Percentiles rank a stretch among this genome's conserved stretches.
These are phyloP conservation scores for Litsea cubeba DNA, from an alignment of 164 flowering plant species.

Conservation along the genomic window DNA sequence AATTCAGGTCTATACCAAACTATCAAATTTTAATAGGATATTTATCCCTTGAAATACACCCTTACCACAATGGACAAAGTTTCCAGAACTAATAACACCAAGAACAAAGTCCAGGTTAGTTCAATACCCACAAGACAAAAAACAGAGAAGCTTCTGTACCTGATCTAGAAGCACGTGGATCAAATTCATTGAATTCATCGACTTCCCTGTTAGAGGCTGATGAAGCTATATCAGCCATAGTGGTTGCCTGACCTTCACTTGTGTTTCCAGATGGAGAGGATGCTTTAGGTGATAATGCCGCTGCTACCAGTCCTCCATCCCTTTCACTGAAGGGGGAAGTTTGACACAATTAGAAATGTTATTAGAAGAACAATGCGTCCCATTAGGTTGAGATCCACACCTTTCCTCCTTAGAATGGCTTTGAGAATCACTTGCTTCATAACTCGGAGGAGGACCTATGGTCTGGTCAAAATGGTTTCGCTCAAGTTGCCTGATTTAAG, in stretches of 20 bases:
- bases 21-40: no score
- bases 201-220: conserved; percentile 36
- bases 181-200: conserved; percentile 61
- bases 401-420: conserved; percentile 64
- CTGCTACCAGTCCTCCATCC: conserved; percentile 48
- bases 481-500: conserved; percentile 25
- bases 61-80: no score
- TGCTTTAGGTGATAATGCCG: conserved; percentile 38
- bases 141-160: conserved; percentile 31
- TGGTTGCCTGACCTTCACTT: conserved; percentile 28
- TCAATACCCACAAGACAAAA: no score
- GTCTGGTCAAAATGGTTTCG: conserved; percentile 74
- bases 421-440: conserved; percentile 64
- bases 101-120: no score
- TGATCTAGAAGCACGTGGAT: conserved; percentile 70
- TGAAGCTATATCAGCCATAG: conserved; percentile 25
- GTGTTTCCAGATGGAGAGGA: conserved; percentile 43
- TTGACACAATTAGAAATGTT: conserved; percentile 7
- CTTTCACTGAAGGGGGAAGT: conserved; percentile 25
- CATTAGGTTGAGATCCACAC: conserved; percentile 26
- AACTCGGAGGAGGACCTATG: conserved; percentile 81
- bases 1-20: no score
- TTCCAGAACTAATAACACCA: no score
- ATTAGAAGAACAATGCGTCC: not conserved
- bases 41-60: no score